Percentiles rank a stretch among this genome's conserved stretches.
Conservation (phyloP, 2,329 filamentous ascomycete species). For the Ascochyta lentis region DNA sequence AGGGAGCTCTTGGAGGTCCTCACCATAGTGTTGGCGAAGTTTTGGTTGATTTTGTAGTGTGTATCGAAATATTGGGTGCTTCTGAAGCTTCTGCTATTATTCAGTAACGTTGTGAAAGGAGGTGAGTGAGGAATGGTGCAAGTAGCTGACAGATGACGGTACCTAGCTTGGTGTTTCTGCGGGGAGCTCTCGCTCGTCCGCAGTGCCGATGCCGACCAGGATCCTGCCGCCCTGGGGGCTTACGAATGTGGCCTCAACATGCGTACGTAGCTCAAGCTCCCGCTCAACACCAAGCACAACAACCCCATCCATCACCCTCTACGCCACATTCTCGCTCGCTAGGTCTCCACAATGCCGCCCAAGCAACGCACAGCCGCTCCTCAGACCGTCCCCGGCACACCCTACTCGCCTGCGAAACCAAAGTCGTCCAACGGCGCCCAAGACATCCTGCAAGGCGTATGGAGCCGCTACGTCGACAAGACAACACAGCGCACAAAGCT, state of each 20-base stretch:
- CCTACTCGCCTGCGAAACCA: conserved; percentile 34
- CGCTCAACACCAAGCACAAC: conserved; percentile 17
- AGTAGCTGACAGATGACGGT: conserved; percentile 9
- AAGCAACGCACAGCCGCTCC: conserved; percentile 37
- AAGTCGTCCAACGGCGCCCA: conserved; percentile 46
- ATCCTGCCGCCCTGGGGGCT: conserved; percentile 13
- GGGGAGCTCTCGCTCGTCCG: conserved; percentile 23
- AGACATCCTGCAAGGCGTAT: conserved; percentile 73
- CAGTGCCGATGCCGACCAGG: conserved; percentile 20
- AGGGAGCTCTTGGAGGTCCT: neutral
- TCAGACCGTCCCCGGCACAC: conserved; percentile 22
- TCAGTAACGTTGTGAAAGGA: neutral
- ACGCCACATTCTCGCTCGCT: conserved; percentile 1
- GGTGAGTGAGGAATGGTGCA: conserved; percentile 3
- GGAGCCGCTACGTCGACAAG: conserved; percentile 76
- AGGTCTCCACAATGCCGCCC: conserved; percentile 36
- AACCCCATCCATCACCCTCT: conserved; percentile 11
- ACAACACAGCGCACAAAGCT: conserved; percentile 93
- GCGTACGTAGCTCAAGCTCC: conserved; percentile 19
- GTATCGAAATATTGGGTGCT: neutral
- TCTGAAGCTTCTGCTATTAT: neutral
- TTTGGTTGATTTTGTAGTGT: neutral
- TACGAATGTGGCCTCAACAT: conserved; percentile 37
- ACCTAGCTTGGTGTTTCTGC: conserved; percentile 14
- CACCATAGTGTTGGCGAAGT: neutral